Evolutionary conservation across 805 yeast genomes (phyloP).

Genomic region (Trichomonascus vanleenenianus): DNA sequence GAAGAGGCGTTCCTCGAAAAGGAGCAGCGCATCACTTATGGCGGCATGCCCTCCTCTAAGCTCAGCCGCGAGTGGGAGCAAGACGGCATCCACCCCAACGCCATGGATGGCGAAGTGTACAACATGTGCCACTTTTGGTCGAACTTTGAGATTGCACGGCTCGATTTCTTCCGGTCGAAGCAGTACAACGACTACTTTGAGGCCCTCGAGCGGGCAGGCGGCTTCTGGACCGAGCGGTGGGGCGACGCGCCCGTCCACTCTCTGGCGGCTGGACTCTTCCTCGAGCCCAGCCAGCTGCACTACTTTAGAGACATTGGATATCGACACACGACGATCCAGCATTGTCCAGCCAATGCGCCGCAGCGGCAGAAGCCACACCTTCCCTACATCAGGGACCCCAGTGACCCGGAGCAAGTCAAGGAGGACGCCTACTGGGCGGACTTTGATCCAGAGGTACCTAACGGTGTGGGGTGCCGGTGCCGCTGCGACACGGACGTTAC

Average conservation of each 20-base stretch:
- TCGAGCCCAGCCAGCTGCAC: conserved; percentile 65
- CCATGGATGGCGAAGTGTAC: conserved; percentile 59
- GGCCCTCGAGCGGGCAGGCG: conserved; percentile 62
- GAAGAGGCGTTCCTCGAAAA: conserved; percentile 14
- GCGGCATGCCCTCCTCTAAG: background rate
- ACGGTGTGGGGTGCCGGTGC: conserved; percentile 81
- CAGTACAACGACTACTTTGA: conserved; percentile 61
- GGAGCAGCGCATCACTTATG: conserved; percentile 5
- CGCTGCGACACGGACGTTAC: conserved; percentile 50
- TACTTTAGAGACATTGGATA: conserved; percentile 93
- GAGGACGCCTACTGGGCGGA: conserved; percentile 35
- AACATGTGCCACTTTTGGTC: conserved; percentile 89
- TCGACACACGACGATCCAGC: conserved; percentile 68
- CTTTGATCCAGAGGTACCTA: conserved; percentile 31
- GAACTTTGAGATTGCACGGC: conserved; percentile 83
- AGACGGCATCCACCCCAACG: conserved; percentile 39
- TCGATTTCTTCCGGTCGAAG: conserved; percentile 62
- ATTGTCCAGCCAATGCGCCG: conserved; percentile 70
- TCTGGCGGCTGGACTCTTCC: conserved; percentile 69
- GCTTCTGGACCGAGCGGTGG: conserved; percentile 91
- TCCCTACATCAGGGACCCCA: conserved; percentile 31
- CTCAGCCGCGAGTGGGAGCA: conserved; percentile 21
- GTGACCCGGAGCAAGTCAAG: conserved; percentile 24
- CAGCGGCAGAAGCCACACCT: conserved; percentile 37
- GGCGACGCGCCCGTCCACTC: conserved; percentile 97